Conservation (phyloP, 805 yeast genomes). For the Cyberlindnera bimundalis region DNA sequence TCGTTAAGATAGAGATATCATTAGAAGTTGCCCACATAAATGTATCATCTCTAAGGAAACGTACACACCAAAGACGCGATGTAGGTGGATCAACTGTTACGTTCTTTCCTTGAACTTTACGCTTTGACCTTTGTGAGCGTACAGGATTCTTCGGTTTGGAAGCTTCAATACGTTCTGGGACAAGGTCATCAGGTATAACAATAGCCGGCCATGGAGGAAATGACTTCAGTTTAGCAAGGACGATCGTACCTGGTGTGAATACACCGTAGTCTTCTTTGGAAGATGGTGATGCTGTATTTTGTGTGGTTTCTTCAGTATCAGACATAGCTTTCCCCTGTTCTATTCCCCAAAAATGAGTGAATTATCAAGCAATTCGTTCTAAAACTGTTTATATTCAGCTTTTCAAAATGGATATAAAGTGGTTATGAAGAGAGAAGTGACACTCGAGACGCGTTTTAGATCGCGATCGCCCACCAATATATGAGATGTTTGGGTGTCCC, state of each 20-base stretch:
- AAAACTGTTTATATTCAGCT: too few relatives aligned
- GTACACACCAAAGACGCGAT: conserved; percentile 44
- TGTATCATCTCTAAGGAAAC: conserved; percentile 70
- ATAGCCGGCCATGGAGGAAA: conserved; percentile 92
- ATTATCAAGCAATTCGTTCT: too few relatives aligned
- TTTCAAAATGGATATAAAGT: too few relatives aligned
- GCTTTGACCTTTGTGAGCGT: conserved; percentile 11
- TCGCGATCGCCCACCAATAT: too few relatives aligned
- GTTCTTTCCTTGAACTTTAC: conserved; percentile 3
- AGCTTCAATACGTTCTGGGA: conserved; percentile 53
- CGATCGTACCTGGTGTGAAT: conserved; percentile 49
- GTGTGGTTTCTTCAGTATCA: too few relatives aligned
- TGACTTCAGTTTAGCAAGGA: conserved; percentile 80
- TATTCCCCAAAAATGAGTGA: too few relatives aligned
- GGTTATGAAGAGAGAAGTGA: too few relatives aligned
- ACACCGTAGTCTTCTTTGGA: conserved; percentile 20
- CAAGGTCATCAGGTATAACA: conserved; percentile 56
- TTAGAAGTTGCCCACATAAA: conserved; percentile 59
- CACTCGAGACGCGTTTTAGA: too few relatives aligned
- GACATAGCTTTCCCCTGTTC: too few relatives aligned
- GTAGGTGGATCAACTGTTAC: conserved; percentile 5
- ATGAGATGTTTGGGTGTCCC: too few relatives aligned
- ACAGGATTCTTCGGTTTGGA: conserved; percentile 45
- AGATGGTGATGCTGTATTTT: too few relatives aligned
- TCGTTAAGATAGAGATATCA: conserved; percentile 47